A percentile compares a stretch with the other conserved stretches of the same genome.
Conservation (phyloP, 345 rosid genomes). For the Syzygium jambos region DNA sequence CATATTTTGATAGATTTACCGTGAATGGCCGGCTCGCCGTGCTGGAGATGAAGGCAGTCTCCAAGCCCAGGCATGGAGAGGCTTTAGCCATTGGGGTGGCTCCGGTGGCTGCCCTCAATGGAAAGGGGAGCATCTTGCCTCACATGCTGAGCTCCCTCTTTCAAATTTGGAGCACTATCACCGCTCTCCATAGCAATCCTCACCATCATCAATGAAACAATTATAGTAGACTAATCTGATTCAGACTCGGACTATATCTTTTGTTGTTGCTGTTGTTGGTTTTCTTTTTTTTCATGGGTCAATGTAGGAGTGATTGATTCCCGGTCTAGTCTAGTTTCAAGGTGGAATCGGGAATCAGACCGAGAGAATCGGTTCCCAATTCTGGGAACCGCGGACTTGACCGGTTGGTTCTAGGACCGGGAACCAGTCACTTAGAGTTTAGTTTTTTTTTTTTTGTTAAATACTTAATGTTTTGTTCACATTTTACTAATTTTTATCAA, state of each 20-base stretch:
- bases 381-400: no score
- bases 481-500: no score
- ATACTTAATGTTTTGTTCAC: no score
- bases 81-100: conserved; percentile 54
- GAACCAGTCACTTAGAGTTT: no score
- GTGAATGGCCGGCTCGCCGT: conserved; percentile 42
- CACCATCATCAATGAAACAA: not conserved
- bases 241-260: not conserved
- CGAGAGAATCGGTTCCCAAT: no score
- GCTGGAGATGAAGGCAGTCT: conserved; percentile 65
- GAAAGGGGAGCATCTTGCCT: conserved; percentile 38
- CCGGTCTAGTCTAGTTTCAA: no score
- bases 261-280: not conserved
- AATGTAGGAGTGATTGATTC: no score
- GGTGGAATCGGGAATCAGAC: no score
- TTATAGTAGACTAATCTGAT: not conserved
- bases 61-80: conserved; percentile 57
- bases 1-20: no score
- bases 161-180: conserved; percentile 59
- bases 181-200: not conserved
- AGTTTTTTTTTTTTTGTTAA: no score
- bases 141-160: conserved; percentile 37
- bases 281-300: no score
- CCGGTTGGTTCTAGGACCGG: no score
- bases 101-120: conserved; percentile 56